Evolutionary conservation across 352 stramenopile species (phyloP).

Genomic region (Globisporangium polare): DNA sequence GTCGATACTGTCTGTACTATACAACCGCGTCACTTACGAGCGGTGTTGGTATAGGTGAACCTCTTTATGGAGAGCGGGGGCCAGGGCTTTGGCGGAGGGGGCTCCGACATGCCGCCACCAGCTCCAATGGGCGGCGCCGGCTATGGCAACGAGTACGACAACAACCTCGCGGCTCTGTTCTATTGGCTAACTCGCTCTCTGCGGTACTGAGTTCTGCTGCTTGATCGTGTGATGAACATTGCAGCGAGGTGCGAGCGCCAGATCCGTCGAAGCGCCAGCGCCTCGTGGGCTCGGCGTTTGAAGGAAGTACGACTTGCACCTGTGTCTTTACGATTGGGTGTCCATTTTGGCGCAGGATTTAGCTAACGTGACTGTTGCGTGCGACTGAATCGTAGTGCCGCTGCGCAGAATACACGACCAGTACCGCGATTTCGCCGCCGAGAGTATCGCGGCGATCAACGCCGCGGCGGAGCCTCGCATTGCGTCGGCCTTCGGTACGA

Average conservation of each 20-base stretch:
- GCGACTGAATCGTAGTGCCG: conserved; percentile 24
- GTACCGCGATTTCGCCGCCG: conserved; percentile 76
- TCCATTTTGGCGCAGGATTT: too few relatives aligned
- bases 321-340: too few relatives aligned
- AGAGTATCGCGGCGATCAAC: conserved; percentile 77
- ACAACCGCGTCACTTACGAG: not conserved
- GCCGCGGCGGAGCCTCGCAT: conserved; percentile 26
- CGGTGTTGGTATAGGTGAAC: conserved; percentile 35
- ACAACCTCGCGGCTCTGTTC: not conserved
- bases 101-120: conserved; percentile 14
- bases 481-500: conserved; percentile 40
- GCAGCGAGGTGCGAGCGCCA: conserved; percentile 64
- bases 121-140: conserved; percentile 29
- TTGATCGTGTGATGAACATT: conserved; percentile 10
- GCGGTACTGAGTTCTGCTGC: conserved; percentile 4
- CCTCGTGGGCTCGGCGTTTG: conserved; percentile 56
- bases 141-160: conserved; percentile 33
- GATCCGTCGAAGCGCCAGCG: conserved; percentile 81
- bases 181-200: not conserved
- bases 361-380: not conserved
- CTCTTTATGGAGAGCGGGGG: conserved; percentile 82
- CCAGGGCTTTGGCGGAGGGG: conserved; percentile 20
- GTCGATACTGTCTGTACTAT: conserved; percentile 10
- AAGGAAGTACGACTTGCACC: conserved; percentile 24
- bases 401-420: conserved; percentile 62